Base-by-base conservation (phyloP, 805 yeast genomes). In the Candida khao-thaluensis region DNA sequence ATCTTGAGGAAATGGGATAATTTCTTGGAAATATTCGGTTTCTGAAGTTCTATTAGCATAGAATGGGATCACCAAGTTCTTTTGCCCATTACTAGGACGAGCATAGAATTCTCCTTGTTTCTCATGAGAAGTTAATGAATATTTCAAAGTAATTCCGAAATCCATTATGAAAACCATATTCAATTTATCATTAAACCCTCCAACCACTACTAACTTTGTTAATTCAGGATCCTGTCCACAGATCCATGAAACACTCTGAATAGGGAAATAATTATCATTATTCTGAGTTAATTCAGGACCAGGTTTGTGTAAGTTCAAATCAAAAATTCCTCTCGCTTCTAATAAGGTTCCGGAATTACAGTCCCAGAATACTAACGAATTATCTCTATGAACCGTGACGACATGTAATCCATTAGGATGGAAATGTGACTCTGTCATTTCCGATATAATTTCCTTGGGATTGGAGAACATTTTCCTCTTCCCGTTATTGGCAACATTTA, bases 361-460 rank as follows among this genome's bases (percentile, higher is more conserved):
- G 59, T 93, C 99, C 97, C 98, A 93, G 54, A 93, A 93, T 1
- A 79, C 95, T 25, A 93, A 53, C 0, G 95, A 76, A 38, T 91
- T 91, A 53, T 90, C 96, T 16, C 69, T 80, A 59, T 91, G 95
- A 2, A 79, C 74, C 0, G 96, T 82, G 15, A 85, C 72, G 3
- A 87, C 64, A 55, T 90, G 95, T 31, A 89, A 72, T 0, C 98
- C 96, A 54, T 88, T 88, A 2, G 99, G 99, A 59, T 91, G 97
- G 77, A 86, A 93, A 23, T 77, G 67, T 0, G 95, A 81, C 35
- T 80, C 73, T 4, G 40, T 46, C 18, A 68, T 29, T 32, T 58
- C 64, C 5, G 60, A 53, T 3, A 60, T 43, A 4, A 68, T 57
- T 16, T 57, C 66, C 37, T 64, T 66, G 3, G 62, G 54, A 8